Conservation (phyloP, 2,329 filamentous ascomycete species). For the Colletotrichum sp. region DNA sequence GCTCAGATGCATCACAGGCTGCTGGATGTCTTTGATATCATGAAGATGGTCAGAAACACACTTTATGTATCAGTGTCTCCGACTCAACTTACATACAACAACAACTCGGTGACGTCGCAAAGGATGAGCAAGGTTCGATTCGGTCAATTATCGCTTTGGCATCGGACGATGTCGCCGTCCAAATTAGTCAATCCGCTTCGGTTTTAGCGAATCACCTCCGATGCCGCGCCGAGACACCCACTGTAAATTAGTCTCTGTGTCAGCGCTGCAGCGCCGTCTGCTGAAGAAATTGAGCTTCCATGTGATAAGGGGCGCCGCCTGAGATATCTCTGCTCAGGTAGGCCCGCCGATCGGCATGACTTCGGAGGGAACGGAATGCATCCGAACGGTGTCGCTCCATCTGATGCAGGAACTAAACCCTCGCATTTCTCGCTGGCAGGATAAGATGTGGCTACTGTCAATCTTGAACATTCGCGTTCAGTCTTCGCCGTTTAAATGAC, state of each 20-base stretch:
- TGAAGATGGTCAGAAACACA: background rate
- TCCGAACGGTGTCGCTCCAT: background rate
- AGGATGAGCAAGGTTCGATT: background rate
- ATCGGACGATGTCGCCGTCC: background rate
- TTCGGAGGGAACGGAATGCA: background rate
- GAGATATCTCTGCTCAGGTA: background rate
- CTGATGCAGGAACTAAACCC: background rate
- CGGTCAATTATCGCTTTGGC: background rate
- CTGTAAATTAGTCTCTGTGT: background rate
- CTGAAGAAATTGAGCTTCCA: background rate
- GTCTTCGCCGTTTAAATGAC: background rate
- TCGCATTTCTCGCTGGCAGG: background rate
- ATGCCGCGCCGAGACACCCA: background rate
- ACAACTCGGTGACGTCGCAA: background rate
- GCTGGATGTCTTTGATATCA: accelerated
- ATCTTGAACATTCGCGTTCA: background rate
- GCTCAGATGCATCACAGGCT: background rate
- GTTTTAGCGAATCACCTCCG: background rate
- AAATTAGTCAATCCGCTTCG: background rate
- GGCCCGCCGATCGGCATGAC: background rate
- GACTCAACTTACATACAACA: background rate
- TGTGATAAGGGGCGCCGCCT: background rate
- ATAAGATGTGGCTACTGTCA: background rate
- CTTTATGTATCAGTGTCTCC: background rate
- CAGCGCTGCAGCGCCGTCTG: background rate